Base-by-base conservation (phyloP, 169 alveolate species). In the Eimeria tenella region DNA sequence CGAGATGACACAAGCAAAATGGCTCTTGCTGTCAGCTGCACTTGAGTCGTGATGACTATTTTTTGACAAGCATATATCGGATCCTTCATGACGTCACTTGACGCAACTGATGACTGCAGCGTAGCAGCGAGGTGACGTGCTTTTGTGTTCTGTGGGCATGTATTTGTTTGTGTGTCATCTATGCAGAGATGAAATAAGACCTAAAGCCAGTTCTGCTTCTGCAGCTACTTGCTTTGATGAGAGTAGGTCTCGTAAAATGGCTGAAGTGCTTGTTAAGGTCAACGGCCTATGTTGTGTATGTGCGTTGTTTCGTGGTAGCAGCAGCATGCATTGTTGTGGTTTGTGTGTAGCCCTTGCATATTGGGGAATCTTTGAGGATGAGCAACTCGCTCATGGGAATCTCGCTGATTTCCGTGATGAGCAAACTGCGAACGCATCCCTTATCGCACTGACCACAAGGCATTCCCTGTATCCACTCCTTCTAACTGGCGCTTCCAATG, bases 391-490 rank as follows among this genome's bases (percentile, higher is more conserved):
- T 79, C 71, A 79, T 79, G 88, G 88, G 88, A 79, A 79, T 79
- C 88, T 79, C 88, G 68, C 88, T 79, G 88, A 79, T 79, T 79
- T 79, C 88, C 71, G 88, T 79, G 88, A 79, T 55, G 88, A 79
- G 88, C 88, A 52, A 79, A 52, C 71, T 79, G 88, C 88, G 88
- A 79, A 79, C 70, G 88, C 88, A 79, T 79, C 88, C 88, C 88
- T 79, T 79, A 79, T 79, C 88, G 88, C 88, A 53, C 88, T 79
- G 88, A 79, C 13, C 6, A 50, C 19, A n/a, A 31, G 42, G 42
- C 42, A n/a, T 10, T 15, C 21, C 11, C 53, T 17, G 53, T 21
- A 7, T 58, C 1, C 19, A 13, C 10, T n/a, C 4, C 31, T n/a
- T 15, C 11, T 79, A 0, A 42, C 15, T 25, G 63, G 88, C 73